phyloP scores from a whole-genome alignment of 331 rosid species.

The Acacia concinna region DNA sequence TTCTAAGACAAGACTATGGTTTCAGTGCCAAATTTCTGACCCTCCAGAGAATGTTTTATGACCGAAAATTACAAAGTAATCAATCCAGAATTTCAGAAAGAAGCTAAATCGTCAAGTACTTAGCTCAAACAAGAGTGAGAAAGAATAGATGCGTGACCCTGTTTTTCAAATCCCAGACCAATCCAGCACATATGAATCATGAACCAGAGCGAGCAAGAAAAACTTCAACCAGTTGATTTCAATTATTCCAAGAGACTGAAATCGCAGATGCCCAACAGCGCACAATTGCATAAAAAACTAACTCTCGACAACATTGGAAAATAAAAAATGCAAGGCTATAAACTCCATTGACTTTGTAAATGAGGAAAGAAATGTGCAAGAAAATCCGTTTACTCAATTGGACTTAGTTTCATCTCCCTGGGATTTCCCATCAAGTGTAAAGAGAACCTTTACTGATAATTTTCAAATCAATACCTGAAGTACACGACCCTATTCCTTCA shows the following conservation, averaged over 20 bases:
- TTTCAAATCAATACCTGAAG: slow-evolving; percentile 37
- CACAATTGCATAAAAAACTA: slow-evolving; percentile 15
- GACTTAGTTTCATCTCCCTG: slow-evolving; percentile 17
- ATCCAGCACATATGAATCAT: slow-evolving; percentile 27
- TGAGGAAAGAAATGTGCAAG: slow-evolving; percentile 3
- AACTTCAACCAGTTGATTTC: slow-evolving; percentile 24
- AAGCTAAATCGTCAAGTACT: slow-evolving; percentile 18
- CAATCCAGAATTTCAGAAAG: slow-evolving; percentile 9
- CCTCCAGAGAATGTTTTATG: background rate
- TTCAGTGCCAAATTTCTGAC: background rate
- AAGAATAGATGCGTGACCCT: slow-evolving; percentile 8
- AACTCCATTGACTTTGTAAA: slow-evolving; percentile 19
- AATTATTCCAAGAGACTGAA: background rate
- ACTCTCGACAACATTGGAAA: background rate
- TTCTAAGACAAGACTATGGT: slow-evolving; percentile 4
- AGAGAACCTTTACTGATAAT: background rate
- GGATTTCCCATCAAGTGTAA: background rate
- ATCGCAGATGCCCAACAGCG: background rate
- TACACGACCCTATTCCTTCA: slow-evolving; percentile 31
- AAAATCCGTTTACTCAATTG: background rate
- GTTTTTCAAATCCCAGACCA: slow-evolving; percentile 27
- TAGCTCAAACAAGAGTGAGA: background rate
- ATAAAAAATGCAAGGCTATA: slow-evolving; percentile 21
- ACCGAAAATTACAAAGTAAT: slow-evolving; percentile 21
- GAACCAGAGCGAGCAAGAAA: slow-evolving; percentile 16